A percentile compares a stretch with the other conserved stretches of the same genome.
These are phyloP conservation scores for Cetraspora pellucida DNA, from an alignment of 192 early-diverging fungal species.

Conservation along the genomic window DNA sequence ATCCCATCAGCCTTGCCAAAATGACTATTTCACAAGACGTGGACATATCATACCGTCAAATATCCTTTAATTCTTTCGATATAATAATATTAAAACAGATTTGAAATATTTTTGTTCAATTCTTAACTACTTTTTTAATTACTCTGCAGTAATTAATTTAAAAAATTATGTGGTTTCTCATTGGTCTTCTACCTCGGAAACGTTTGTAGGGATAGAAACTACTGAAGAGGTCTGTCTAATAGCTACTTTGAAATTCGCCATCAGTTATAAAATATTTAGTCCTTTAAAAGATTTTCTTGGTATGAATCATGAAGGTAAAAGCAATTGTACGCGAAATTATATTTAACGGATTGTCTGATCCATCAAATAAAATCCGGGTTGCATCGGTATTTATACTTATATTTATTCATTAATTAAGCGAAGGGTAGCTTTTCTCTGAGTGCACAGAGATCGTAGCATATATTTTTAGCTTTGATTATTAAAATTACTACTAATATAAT, in stretches of 20 bases:
- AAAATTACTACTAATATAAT: background rate
- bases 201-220: conserved; percentile 60
- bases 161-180: conserved; percentile 75
- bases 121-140: conserved; percentile 37
- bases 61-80: conserved; percentile 48
- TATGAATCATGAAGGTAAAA: conserved; percentile 53
- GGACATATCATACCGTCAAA: conserved; percentile 66
- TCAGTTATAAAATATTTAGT: background rate
- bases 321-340: conserved; percentile 56
- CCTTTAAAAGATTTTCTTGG: background rate
- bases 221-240: conserved; percentile 52
- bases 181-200: conserved; percentile 67
- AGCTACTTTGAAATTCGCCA: background rate
- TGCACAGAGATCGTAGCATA: too few relatives aligned
- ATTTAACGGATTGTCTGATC: conserved; percentile 61
- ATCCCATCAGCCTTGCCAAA: conserved; percentile 67
- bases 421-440: background rate
- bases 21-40: conserved; percentile 66
- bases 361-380: conserved; percentile 63
- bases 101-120: background rate
- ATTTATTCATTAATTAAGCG: background rate
- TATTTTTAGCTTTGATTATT: too few relatives aligned
- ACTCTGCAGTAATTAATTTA: conserved; percentile 70
- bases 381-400: conserved; percentile 51
- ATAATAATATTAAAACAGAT: background rate